These are phyloP conservation scores for Marasmius fiardii DNA, from an alignment of 1,284 basidiomycete species.

Conservation along the genomic window DNA sequence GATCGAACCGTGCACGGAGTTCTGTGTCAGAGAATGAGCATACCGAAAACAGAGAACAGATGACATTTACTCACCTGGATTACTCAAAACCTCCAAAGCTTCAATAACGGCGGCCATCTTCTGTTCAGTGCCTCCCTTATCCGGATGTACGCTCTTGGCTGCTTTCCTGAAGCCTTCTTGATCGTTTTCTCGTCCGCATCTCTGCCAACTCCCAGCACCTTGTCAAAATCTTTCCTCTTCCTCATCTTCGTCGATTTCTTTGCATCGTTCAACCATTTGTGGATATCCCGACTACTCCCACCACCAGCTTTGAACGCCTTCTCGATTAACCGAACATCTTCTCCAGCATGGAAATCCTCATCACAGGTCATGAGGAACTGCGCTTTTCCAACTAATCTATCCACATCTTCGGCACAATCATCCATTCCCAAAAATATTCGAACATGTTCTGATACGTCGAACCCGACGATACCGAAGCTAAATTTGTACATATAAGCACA, in stretches of 20 bases:
- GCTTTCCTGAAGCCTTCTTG: constrained; percentile 93
- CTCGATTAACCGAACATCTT: constrained; percentile 78
- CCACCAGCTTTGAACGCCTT: constrained; percentile 84
- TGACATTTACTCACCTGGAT: constrained; percentile 50
- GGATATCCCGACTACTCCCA: constrained; percentile 47
- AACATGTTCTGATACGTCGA: constrained; percentile 45
- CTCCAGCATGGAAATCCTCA: constrained; percentile 42
- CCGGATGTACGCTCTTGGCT: constrained; percentile 86
- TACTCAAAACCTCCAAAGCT: constrained; percentile 89
- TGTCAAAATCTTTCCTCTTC: constrained; percentile 95
- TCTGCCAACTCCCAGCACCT: constrained; percentile 81
- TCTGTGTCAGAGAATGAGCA: constrained; percentile 40
- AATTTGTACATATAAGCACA: constrained; percentile 70
- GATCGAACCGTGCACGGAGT: constrained; percentile 81
- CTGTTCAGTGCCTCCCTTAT: constrained; percentile 91
- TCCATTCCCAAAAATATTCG: constrained; percentile 58
- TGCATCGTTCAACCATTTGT: constrained; percentile 69
- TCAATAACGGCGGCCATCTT: constrained; percentile 97
- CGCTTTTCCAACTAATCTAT: constrained; percentile 70
- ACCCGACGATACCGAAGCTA: constrained; percentile 40
- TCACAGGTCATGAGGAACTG: constrained; percentile 38
- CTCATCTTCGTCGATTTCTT: constrained; percentile 88
- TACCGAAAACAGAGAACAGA: constrained; percentile 4
- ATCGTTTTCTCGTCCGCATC: constrained; percentile 86
- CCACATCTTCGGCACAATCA: constrained; percentile 56